Conservation (phyloP, 148 eudicot genomes). For the Rhododendron simsii region DNA sequence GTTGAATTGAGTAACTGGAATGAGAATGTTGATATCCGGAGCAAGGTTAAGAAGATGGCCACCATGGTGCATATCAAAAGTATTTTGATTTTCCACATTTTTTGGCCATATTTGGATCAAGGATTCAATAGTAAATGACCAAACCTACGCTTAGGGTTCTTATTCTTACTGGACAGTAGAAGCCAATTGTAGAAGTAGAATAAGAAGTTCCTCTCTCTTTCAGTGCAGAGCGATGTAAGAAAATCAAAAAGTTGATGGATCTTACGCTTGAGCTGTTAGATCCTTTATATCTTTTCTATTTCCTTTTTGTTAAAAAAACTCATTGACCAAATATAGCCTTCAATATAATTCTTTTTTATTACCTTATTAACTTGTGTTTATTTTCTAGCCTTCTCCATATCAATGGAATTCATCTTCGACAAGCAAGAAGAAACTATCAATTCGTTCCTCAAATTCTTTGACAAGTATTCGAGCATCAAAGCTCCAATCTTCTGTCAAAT, state of each 20-base stretch:
- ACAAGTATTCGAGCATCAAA: conserved; percentile 27
- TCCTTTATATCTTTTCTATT: background rate
- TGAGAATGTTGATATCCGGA: conserved; percentile 13
- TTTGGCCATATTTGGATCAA: background rate
- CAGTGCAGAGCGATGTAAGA: background rate
- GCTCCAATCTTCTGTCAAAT: conserved; percentile 32
- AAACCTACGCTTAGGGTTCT: background rate
- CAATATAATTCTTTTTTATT: background rate
- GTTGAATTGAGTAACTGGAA: conserved; percentile 8
- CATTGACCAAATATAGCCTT: background rate
- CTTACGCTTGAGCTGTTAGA: background rate
- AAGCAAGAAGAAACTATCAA: conserved; percentile 31
- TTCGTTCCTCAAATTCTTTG: conserved; percentile 18
- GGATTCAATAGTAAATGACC: background rate
- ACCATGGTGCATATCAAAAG: conserved; percentile 23
- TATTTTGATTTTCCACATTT: background rate
- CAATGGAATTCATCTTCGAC: conserved; percentile 21
- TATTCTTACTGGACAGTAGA: background rate
- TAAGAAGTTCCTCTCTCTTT: background rate
- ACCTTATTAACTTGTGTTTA: conserved; percentile 7
- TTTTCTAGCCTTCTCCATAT: conserved; percentile 31
- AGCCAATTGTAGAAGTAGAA: background rate
- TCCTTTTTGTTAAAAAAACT: background rate
- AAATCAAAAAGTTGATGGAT: background rate
- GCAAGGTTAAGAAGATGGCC: conserved; percentile 14